phyloP scores from a whole-genome alignment of 2,329 filamentous ascomycete genomes.

The Calonectria pauciramosa region DNA sequence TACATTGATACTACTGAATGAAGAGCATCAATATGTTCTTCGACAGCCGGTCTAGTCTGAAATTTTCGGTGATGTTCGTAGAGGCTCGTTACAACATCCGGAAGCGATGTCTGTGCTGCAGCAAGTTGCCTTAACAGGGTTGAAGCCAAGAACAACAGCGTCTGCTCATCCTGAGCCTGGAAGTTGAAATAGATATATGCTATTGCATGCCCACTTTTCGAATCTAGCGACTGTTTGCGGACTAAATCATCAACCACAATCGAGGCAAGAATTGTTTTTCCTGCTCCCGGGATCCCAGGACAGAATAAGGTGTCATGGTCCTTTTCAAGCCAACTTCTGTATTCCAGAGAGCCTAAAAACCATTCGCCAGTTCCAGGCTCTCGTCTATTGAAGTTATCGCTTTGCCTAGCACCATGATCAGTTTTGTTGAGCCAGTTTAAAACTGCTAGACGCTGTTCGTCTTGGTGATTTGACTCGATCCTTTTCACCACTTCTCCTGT shows the following conservation, averaged over 20 bases:
- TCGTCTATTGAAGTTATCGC: neutral
- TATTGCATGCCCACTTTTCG: neutral
- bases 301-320: neutral
- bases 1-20: neutral
- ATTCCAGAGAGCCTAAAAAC: neutral
- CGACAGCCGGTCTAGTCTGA: neutral
- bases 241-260: neutral
- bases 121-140: neutral
- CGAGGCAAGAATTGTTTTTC: neutral
- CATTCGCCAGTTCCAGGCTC: neutral
- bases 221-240: neutral
- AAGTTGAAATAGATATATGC: neutral
- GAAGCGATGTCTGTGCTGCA: neutral
- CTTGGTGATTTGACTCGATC: neutral
- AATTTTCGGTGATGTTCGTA: neutral
- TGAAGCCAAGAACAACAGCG: neutral
- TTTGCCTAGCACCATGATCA: neutral
- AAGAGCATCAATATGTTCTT: neutral
- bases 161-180: neutral
- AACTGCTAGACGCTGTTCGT: neutral
- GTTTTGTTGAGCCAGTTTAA: neutral
- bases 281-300: neutral
- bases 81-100: neutral
- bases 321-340: neutral
- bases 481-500: neutral